Percentiles rank a stretch among this genome's conserved stretches.
phyloP scores from a whole-genome alignment of 2,329 filamentous ascomycete species.

The Cyphellophora attinorum region DNA sequence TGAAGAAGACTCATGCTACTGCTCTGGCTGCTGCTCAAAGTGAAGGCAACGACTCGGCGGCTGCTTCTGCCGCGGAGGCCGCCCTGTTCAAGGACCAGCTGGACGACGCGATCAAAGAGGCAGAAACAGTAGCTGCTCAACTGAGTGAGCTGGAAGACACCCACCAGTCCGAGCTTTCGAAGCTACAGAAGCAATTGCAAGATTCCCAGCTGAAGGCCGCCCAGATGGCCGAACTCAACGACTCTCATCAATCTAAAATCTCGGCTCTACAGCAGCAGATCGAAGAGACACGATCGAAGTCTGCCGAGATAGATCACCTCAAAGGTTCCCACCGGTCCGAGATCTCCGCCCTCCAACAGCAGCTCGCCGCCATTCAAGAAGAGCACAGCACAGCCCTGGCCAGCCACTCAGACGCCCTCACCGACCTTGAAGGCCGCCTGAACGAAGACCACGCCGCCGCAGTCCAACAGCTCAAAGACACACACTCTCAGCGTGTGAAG shows the following conservation, averaged over 20 bases:
- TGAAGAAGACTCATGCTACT: constrained; percentile 11
- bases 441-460: background rate
- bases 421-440: background rate
- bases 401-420: background rate
- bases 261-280: constrained; percentile 8
- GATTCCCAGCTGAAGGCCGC: too few species aligned
- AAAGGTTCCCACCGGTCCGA: constrained; percentile 8
- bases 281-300: constrained; percentile 8
- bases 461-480: background rate
- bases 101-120: too few species aligned
- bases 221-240: constrained; percentile 9
- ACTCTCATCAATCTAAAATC: too few species aligned
- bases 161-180: too few species aligned
- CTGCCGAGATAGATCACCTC: constrained; percentile 6
- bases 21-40: constrained; percentile 23
- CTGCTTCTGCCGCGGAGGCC: constrained; percentile 1
- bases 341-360: background rate
- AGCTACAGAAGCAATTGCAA: too few species aligned
- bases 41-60: constrained; percentile 5
- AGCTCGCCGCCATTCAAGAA: background rate
- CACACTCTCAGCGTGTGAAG: background rate
- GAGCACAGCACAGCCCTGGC: background rate
- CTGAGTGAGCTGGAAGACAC: constrained; percentile 7
- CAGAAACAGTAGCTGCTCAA: too few species aligned
- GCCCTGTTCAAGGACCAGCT: constrained; percentile 9